Conservation (phyloP, 495 filamentous ascomycete genomes). For the Evernia prunastri region DNA sequence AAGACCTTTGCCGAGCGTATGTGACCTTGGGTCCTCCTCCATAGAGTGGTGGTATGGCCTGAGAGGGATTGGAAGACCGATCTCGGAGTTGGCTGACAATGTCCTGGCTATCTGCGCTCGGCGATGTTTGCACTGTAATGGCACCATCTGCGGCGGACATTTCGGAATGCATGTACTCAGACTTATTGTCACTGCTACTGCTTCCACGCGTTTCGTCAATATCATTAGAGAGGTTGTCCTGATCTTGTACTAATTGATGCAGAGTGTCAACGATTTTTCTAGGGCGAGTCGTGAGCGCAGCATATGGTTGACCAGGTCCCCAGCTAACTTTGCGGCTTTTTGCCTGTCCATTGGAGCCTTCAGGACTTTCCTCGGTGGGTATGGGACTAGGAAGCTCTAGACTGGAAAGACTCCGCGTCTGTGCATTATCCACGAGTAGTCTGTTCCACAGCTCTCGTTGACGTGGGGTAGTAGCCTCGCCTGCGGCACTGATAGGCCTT, state of each 20-base stretch:
- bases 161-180: constrained; percentile 8
- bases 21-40: constrained; percentile 44
- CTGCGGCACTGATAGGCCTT: background rate
- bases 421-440: constrained; percentile 19
- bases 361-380: background rate
- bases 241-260: background rate
- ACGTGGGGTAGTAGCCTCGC: constrained; percentile 26
- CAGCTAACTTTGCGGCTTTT: background rate
- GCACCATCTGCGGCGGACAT: constrained; percentile 7
- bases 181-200: constrained; percentile 10
- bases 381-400: constrained; percentile 11
- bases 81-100: constrained; percentile 1
- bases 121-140: constrained; percentile 15
- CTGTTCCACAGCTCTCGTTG: constrained; percentile 27
- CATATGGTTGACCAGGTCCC: background rate
- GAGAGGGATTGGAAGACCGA: background rate
- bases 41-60: constrained; percentile 8
- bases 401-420: constrained; percentile 10
- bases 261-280: constrained; percentile 11
- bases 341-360: background rate
- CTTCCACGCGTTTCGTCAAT: background rate
- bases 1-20: constrained; percentile 58
- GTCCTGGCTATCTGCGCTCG: constrained; percentile 9
- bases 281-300: background rate
- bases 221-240: background rate